Conservation (phyloP, 495 filamentous ascomycete genomes). For the Lentithecium fluviatile region DNA sequence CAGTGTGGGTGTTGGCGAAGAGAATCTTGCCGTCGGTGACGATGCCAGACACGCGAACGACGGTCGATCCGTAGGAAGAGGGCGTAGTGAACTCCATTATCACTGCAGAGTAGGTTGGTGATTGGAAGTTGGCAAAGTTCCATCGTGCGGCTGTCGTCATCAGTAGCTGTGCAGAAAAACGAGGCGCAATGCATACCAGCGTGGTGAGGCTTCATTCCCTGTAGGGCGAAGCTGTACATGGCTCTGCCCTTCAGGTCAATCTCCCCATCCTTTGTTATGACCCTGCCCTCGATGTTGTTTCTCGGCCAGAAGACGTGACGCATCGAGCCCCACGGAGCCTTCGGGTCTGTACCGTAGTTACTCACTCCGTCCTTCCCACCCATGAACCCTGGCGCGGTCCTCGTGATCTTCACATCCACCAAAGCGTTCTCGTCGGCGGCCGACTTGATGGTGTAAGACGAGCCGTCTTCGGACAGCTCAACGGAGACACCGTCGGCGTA, state of each 20-base stretch:
- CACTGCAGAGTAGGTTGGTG: conserved; percentile 76
- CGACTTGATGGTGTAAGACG: conserved; percentile 80
- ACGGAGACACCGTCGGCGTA: conserved; percentile 79
- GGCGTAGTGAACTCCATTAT: conserved; percentile 97
- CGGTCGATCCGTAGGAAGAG: conserved; percentile 88
- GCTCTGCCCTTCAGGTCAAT: conserved; percentile 78
- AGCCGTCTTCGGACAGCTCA: conserved; percentile 79
- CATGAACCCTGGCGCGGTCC: conserved; percentile 74
- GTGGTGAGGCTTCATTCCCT: conserved; percentile 99
- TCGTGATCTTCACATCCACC: conserved; percentile 80
- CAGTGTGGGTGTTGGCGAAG: conserved; percentile 62
- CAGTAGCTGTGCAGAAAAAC: conserved; percentile 10
- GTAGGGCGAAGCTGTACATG: conserved; percentile 76
- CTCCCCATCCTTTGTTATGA: conserved; percentile 80
- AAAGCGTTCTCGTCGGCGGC: conserved; percentile 70
- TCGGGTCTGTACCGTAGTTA: conserved; percentile 78
- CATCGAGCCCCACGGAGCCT: conserved; percentile 89
- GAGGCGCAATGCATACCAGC: conserved; percentile 56
- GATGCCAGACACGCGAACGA: conserved; percentile 79
- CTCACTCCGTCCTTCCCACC: conserved; percentile 83
- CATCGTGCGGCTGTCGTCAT: conserved; percentile 68
- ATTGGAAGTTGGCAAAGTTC: conserved; percentile 93
- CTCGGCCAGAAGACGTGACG: conserved; percentile 90
- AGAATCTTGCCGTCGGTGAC: conserved; percentile 78
- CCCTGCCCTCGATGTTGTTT: conserved; percentile 73